Percentiles rank a stretch among this genome's conserved stretches.
phyloP scores from a whole-genome alignment of 1,284 basidiomycete genomes.

The Salmacisia buchloeana region DNA sequence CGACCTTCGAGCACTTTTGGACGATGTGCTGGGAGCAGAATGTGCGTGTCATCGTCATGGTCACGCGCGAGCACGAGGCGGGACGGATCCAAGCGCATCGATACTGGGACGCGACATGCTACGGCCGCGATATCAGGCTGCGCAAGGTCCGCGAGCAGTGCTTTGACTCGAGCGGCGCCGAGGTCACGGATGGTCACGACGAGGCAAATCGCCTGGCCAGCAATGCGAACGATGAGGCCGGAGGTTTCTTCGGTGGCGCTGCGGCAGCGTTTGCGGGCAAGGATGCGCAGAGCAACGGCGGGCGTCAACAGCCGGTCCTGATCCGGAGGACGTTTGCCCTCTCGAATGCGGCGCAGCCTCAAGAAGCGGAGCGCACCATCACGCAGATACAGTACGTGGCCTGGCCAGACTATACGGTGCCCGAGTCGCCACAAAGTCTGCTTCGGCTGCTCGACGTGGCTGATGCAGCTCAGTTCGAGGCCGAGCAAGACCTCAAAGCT shows the following conservation, averaged over 20 bases:
- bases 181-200: slow-evolving; percentile 11
- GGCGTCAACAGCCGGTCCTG: slow-evolving; percentile 17
- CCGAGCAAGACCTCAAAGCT: slow-evolving; percentile 20
- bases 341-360: slow-evolving; percentile 17
- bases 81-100: slow-evolving; percentile 81
- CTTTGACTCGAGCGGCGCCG: slow-evolving; percentile 12
- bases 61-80: slow-evolving; percentile 85
- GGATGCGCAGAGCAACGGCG: neutral
- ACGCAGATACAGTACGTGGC: slow-evolving; percentile 44
- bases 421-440: slow-evolving; percentile 34
- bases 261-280: neutral
- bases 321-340: slow-evolving; percentile 34
- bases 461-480: slow-evolving; percentile 24
- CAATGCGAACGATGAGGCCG: slow-evolving; percentile 12
- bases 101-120: slow-evolving; percentile 74
- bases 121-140: slow-evolving; percentile 57
- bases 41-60: slow-evolving; percentile 61
- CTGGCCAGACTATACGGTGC: slow-evolving; percentile 49
- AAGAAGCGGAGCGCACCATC: slow-evolving; percentile 4
- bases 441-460: slow-evolving; percentile 35
- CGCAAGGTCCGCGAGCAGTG: slow-evolving; percentile 30
- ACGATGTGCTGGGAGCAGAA: slow-evolving; percentile 61
- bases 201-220: slow-evolving; percentile 6
- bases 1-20: slow-evolving; percentile 91
- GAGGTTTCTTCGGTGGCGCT: slow-evolving; percentile 23